phyloP scores from a whole-genome alignment of 2,329 filamentous ascomycete species.

The Cladophialophora exuberans region DNA sequence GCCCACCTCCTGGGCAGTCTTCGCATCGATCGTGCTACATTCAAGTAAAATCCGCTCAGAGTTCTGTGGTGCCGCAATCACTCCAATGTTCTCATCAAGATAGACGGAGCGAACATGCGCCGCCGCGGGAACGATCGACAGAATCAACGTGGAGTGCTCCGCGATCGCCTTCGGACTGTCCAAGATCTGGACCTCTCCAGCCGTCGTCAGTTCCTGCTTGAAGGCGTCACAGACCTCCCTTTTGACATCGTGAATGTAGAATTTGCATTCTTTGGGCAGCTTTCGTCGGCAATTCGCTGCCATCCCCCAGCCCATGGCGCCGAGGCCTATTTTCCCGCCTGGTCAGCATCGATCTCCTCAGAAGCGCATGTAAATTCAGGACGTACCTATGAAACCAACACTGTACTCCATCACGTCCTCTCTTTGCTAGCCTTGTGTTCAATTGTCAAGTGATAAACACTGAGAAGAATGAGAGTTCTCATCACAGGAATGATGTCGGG shows the following conservation, averaged over 20 bases:
- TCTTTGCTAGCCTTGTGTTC: too few relatives aligned
- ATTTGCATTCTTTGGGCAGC: slow-evolving; percentile 62
- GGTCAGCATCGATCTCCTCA: too few relatives aligned
- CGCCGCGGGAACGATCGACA: slow-evolving; percentile 47
- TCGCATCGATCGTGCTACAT: slow-evolving; percentile 92
- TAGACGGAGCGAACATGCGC: slow-evolving; percentile 2
- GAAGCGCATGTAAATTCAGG: too few relatives aligned
- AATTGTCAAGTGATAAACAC: too few relatives aligned
- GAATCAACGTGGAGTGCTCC: slow-evolving; percentile 58
- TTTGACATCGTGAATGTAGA: slow-evolving; percentile 51
- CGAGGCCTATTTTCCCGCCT: too few relatives aligned
- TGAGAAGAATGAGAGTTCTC: too few relatives aligned
- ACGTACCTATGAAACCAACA: slow-evolving; percentile 5
- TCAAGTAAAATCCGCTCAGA: slow-evolving; percentile 81
- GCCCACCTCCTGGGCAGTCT: slow-evolving; percentile 74
- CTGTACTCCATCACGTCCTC: too few relatives aligned
- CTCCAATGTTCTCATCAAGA: slow-evolving; percentile 71
- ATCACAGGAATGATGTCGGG: too few relatives aligned
- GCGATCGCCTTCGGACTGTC: slow-evolving; percentile 54
- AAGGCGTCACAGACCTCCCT: too few relatives aligned
- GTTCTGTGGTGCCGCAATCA: slow-evolving; percentile 64
- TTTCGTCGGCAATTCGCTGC: slow-evolving; percentile 70
- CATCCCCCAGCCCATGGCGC: slow-evolving; percentile 70
- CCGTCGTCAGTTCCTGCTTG: too few relatives aligned
- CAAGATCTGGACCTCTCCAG: background rate